Evolutionary conservation across 2,329 filamentous ascomycete species (phyloP), one percentile per base, ranked within the genome.

Genomic region (Endoconidiophora polonica): DNA sequence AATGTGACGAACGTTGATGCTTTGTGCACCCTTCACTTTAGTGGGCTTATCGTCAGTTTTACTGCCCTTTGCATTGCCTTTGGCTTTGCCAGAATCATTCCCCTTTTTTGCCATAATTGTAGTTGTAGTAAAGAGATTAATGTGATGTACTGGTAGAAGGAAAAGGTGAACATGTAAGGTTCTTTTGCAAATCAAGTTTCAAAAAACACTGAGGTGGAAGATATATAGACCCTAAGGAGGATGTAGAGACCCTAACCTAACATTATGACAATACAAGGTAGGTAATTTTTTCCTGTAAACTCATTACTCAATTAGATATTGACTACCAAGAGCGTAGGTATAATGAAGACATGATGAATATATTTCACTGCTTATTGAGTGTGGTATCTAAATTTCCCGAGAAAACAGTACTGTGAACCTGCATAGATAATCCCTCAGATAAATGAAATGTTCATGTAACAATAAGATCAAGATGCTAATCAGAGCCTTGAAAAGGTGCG

Each of bases 1-100:
- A 53, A 86, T 85, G 62, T 87, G 83, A 39, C 83, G 74, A 48
- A 83, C 80, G 59, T 85, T 84, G 65, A 86, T 83, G 52, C 70
- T 71, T 58, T 80, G 77, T 1, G 78, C 79, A 22, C 76, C 71
- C 59, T 79, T 82, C 51, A 69, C 65, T 57, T 73, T 73, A 40
- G 61, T 60, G 9, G 57, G 54, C 26, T 60, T 60, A 14, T 53
- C 51, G 50, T 69, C 69, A 18, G 59, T 57, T 55, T 68, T 68
- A 48, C 62, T 62, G 40, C 67, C 57, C 55, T 61, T 59, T 46
- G 51, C 37, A 38, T 57, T 58, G 41, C 56, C 60, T 50, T 65
- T 65, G 48, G 54, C 46, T 37, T 53, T 52, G 23, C 23, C 52
- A 40, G 36, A 40, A 42, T 53, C 42, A 5, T 42, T 46, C 14